Evolutionary conservation across 192 early-diverging fungal species (phyloP).

Genomic region (Rhizoclosmatium globosum): DNA sequence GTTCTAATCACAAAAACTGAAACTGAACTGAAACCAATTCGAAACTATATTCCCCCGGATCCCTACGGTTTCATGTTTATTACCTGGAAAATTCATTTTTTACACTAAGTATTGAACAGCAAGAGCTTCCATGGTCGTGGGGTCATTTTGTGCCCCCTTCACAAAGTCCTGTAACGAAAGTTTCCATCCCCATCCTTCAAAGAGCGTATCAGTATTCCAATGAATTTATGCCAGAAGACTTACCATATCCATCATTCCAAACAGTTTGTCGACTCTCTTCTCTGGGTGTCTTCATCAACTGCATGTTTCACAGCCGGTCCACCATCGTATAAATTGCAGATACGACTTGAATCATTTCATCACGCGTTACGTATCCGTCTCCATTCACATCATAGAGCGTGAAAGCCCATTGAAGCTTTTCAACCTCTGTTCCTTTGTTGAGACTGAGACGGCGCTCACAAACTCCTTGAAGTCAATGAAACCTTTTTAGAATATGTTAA

Average conservation of each 20-base stretch:
- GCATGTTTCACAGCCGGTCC: constrained; percentile 90
- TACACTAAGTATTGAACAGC: constrained; percentile 88
- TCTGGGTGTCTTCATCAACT: constrained; percentile 92
- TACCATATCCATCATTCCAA: constrained; percentile 85
- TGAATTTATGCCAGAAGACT: constrained; percentile 25
- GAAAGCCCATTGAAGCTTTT: constrained; percentile 87
- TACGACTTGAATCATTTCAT: constrained; percentile 92
- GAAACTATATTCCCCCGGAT: too few relatives aligned
- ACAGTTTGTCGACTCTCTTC: constrained; percentile 89
- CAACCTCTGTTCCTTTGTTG: constrained; percentile 84
- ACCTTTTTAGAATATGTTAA: constrained; percentile 45
- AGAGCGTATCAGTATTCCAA: not conserved
- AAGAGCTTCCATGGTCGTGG: constrained; percentile 86
- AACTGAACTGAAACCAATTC: not conserved
- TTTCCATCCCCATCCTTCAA: constrained; percentile 80
- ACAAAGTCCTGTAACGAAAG: constrained; percentile 88
- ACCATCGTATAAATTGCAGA: constrained; percentile 96
- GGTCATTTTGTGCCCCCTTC: constrained; percentile 87
- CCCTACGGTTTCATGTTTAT: not conserved
- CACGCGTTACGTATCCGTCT: constrained; percentile 84
- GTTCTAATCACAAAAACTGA: not conserved
- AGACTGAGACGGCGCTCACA: constrained; percentile 83
- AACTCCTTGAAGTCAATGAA: constrained; percentile 94
- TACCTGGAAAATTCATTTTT: not conserved
- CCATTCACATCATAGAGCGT: constrained; percentile 92